Percentiles rank a stretch among this genome's conserved stretches.
Evolutionary conservation across 2,329 filamentous ascomycete species (phyloP).

Genomic region (Fusarium mangiferae): DNA sequence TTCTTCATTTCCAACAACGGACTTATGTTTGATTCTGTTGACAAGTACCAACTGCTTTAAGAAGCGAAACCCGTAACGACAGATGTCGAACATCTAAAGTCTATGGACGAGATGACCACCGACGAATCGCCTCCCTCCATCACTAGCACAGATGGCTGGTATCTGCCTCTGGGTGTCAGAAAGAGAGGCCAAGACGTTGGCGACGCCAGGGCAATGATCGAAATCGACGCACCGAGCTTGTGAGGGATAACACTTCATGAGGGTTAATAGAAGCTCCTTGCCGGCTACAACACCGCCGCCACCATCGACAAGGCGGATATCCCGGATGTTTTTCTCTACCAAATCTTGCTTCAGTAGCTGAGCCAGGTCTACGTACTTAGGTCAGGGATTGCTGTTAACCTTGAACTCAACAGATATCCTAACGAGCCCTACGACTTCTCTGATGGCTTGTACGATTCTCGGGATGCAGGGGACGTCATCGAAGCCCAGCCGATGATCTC

Average conservation of each 20-base stretch:
- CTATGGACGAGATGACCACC: not conserved
- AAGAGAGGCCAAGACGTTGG: not conserved
- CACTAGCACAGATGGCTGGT: not conserved
- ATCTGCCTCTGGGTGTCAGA: not conserved
- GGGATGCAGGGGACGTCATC: not conserved
- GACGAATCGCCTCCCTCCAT: accelerated
- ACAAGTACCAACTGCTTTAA: not conserved
- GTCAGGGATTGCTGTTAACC: no score
- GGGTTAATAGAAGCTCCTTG: not conserved
- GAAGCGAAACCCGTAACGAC: no score
- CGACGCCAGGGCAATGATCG: not conserved
- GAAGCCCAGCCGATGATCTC: not conserved
- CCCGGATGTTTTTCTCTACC: not conserved
- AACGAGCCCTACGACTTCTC: not conserved
- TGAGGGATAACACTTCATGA: not conserved
- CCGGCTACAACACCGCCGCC: not conserved
- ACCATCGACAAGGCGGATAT: not conserved
- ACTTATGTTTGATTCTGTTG: not conserved
- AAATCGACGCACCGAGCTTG: not conserved
- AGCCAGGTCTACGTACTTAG: not conserved
- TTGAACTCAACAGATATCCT: not conserved
- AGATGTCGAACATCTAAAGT: not conserved
- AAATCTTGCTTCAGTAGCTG: not conserved
- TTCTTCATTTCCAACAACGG: not conserved
- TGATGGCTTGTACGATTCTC: not conserved